phyloP scores from a whole-genome alignment of 1,284 basidiomycete species.

The Paramarasmius palmivorus region DNA sequence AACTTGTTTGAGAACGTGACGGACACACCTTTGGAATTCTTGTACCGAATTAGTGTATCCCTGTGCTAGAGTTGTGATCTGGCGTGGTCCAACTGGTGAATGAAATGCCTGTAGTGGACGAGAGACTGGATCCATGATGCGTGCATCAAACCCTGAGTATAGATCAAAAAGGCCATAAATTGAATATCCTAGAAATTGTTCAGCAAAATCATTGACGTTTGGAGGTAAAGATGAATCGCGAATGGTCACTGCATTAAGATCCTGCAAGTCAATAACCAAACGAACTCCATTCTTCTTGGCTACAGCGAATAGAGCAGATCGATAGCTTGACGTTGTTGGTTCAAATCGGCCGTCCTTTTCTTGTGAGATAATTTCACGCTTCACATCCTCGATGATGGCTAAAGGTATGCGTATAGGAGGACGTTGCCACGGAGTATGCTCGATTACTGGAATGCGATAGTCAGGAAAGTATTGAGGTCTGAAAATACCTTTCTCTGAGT shows the following conservation, averaged over 20 bases:
- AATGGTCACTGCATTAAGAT: constrained; percentile 32
- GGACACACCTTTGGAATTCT: constrained; percentile 23
- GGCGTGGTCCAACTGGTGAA: constrained; percentile 13
- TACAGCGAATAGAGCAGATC: constrained; percentile 30
- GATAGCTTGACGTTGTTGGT: constrained; percentile 27
- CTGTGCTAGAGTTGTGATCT: constrained; percentile 21
- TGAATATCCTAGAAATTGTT: constrained; percentile 28
- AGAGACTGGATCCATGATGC: constrained; percentile 8
- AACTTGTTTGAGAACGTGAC: constrained; percentile 21
- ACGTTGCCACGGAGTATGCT: constrained; percentile 31
- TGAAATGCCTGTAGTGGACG: constrained; percentile 18
- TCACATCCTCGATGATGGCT: constrained; percentile 24
- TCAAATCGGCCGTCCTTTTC: constrained; percentile 28
- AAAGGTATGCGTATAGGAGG: constrained; percentile 27
- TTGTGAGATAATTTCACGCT: constrained; percentile 22
- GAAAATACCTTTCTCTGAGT: constrained; percentile 31
- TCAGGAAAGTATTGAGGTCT: constrained; percentile 30
- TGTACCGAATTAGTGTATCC: constrained; percentile 30
- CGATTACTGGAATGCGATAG: constrained; percentile 32
- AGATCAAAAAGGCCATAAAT: too few species aligned
- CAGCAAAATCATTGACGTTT: constrained; percentile 29
- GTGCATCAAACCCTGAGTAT: constrained; percentile 27
- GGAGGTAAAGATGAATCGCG: constrained; percentile 28
- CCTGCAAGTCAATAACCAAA: constrained; percentile 31
- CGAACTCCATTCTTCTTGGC: constrained; percentile 30